A percentile compares a stretch with the other conserved stretches of the same genome.
These are phyloP conservation scores for Exophiala sp. DNA, from an alignment of 2,329 filamentous ascomycete genomes.

Conservation along the genomic window DNA sequence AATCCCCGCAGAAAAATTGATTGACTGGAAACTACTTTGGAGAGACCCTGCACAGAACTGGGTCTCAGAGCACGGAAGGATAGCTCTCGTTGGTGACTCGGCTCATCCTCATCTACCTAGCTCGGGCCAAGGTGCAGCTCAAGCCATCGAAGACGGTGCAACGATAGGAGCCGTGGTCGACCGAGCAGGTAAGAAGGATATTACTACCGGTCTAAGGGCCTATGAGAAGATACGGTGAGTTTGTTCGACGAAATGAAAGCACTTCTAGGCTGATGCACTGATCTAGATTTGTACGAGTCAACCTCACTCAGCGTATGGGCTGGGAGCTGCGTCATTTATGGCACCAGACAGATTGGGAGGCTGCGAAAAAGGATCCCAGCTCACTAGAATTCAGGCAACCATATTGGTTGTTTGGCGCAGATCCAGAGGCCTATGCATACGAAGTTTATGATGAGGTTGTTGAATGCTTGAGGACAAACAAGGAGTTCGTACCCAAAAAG, in stretches of 20 bases:
- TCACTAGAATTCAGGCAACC: too few species aligned
- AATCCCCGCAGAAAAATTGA: too few species aligned
- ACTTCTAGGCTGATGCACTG: background rate
- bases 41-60: conserved; percentile 11
- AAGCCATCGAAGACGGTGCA: conserved; percentile 25
- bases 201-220: background rate
- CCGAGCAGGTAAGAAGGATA: background rate
- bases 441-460: too few species aligned
- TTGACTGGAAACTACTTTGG: conserved; percentile 32
- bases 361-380: too few species aligned
- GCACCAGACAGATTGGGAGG: conserved; percentile 51
- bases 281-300: conserved; percentile 43
- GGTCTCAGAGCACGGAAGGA: conserved; percentile 28
- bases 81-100: conserved; percentile 15
- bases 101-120: conserved; percentile 18
- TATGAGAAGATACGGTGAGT: conserved; percentile 7
- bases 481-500: too few species aligned
- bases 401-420: too few species aligned
- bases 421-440: too few species aligned
- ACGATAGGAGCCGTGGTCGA: conserved; percentile 24
- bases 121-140: conserved; percentile 16
- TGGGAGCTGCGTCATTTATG: conserved; percentile 35
- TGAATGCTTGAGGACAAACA: too few species aligned
- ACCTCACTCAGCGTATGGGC: conserved; percentile 49
- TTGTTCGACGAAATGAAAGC: background rate